Conservation (phyloP, 441 rosid genomes). For the Aquilaria agallochum region DNA sequence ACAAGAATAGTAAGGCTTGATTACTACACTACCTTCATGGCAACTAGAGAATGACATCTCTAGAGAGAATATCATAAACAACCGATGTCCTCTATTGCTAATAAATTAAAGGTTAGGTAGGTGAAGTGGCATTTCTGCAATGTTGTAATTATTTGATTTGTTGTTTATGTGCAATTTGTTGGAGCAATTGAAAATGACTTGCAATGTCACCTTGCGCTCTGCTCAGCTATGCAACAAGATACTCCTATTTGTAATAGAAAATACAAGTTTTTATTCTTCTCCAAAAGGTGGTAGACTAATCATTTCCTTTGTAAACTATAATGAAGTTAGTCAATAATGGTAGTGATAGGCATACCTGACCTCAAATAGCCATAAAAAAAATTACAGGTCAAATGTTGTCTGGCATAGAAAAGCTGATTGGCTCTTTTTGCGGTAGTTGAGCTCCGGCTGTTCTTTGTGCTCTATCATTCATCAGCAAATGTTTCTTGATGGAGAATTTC, state of each 20-base stretch:
- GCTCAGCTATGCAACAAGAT: background rate
- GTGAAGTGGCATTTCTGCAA: conserved; percentile 23
- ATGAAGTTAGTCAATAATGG: background rate
- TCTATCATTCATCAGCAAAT: no score
- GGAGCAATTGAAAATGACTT: conserved; percentile 4
- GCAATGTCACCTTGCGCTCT: background rate
- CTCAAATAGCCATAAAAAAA: no score
- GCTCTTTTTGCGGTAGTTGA: no score
- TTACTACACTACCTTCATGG: background rate
- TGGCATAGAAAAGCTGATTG: no score
- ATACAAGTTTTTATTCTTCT: background rate
- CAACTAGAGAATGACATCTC: conserved; percentile 24
- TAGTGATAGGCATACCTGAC: no score
- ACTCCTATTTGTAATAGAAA: background rate
- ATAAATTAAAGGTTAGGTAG: conserved; percentile 23
- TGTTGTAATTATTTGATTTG: conserved; percentile 11
- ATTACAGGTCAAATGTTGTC: no score
- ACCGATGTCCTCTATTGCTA: conserved; percentile 3
- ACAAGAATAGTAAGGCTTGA: no score
- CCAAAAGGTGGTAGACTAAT: background rate
- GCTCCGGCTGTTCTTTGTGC: no score
- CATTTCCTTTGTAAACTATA: background rate
- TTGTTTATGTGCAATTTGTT: background rate
- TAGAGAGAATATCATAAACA: conserved; percentile 15
- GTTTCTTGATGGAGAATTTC: no score